These are phyloP conservation scores for Exophiala spinifera DNA, from an alignment of 2,329 filamentous ascomycete genomes.

Conservation along the genomic window DNA sequence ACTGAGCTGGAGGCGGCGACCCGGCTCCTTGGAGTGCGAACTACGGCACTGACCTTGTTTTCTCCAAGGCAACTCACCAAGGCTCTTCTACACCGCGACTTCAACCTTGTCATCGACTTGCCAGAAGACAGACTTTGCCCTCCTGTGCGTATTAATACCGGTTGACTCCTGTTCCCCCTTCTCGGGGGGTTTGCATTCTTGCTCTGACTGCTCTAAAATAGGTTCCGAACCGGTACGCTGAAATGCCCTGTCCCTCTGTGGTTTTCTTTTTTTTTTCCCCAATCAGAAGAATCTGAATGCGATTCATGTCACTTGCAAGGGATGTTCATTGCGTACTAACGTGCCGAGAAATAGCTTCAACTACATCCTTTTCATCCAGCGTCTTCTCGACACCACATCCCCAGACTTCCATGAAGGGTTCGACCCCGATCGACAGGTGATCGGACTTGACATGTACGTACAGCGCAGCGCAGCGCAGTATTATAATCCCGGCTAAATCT, in stretches of 20 bases:
- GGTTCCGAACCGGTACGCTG: constrained; percentile 10
- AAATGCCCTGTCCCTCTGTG: constrained; percentile 29
- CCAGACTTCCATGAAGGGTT: constrained; percentile 49
- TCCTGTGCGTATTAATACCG: constrained; percentile 56
- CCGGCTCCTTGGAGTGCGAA: background rate
- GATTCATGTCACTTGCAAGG: no score
- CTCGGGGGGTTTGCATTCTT: no score
- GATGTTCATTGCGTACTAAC: background rate
- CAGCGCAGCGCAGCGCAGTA: no score
- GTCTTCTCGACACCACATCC: constrained; percentile 68
- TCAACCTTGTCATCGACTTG: constrained; percentile 66
- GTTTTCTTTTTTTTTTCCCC: no score
- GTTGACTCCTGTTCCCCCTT: no score
- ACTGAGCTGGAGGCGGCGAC: no score
- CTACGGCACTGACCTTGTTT: background rate
- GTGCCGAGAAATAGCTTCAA: constrained; percentile 77
- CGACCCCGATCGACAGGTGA: constrained; percentile 53
- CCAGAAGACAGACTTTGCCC: constrained; percentile 81
- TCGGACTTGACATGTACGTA: constrained; percentile 70
- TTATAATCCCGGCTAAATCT: no score
- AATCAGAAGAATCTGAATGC: no score
- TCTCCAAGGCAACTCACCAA: constrained; percentile 64
- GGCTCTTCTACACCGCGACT: constrained; percentile 71
- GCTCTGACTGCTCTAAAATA: background rate
- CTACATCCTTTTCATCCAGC: constrained; percentile 86